Percentiles rank a stretch among this genome's conserved stretches.
phyloP scores from a whole-genome alignment of 1,284 basidiomycete genomes.

The Fomitopsis schrenkii region DNA sequence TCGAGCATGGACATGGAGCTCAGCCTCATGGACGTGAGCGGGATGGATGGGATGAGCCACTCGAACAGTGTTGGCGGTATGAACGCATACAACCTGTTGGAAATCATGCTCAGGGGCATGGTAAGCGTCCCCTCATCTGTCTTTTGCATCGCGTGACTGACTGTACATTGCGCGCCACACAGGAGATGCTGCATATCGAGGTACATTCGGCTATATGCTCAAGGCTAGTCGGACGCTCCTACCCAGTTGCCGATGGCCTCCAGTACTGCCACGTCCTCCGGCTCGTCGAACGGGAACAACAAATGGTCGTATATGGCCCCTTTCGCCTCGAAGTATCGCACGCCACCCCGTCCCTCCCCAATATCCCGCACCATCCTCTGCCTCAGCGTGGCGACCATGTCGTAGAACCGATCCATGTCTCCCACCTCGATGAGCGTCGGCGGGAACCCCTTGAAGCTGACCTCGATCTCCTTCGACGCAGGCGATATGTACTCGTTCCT shows the following conservation, averaged over 20 bases:
- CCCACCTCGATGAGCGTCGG: conserved; percentile 31
- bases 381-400: conserved; percentile 22
- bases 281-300: conserved; percentile 46
- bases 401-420: conserved; percentile 27
- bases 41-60: too few relatives aligned
- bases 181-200: background rate
- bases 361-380: conserved; percentile 25
- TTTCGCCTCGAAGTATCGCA: conserved; percentile 24
- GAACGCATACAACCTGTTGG: background rate
- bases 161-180: background rate
- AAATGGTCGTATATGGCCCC: conserved; percentile 47
- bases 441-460: conserved; percentile 30
- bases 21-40: background rate
- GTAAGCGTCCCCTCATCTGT: background rate
- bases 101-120: background rate
- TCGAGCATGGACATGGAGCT: background rate
- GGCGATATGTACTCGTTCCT: conserved; percentile 53
- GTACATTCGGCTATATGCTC: background rate
- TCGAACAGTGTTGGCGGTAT: too few relatives aligned
- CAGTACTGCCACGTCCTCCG: conserved; percentile 36
- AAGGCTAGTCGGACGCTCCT: background rate
- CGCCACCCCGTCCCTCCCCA: conserved; percentile 16
- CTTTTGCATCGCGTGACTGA: background rate
- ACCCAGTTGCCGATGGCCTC: conserved; percentile 22
- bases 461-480: conserved; percentile 29